Conservation (phyloP, 1,284 basidiomycete species). For the Erythrobasidium hasegawianum region DNA sequence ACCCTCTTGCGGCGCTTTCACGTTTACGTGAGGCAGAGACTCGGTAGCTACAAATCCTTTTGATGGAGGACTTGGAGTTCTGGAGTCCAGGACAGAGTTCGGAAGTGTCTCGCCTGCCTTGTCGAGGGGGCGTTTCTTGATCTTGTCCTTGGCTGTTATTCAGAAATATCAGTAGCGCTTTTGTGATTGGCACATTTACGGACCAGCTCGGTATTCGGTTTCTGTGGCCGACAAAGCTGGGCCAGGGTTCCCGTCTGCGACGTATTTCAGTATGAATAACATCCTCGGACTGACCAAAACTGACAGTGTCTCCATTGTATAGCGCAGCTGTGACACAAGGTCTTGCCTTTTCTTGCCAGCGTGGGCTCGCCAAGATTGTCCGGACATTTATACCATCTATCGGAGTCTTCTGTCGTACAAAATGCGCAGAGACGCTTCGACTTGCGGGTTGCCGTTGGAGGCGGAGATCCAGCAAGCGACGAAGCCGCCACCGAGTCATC, state of each 20-base stretch:
- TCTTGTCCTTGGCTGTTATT: slow-evolving; percentile 14
- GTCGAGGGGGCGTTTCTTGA: background rate
- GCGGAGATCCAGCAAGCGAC: slow-evolving; percentile 31
- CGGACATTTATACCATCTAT: slow-evolving; percentile 43
- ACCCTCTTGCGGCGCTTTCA: background rate
- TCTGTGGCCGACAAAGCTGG: slow-evolving; percentile 2
- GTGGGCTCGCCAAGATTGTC: slow-evolving; percentile 35
- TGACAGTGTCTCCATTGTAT: slow-evolving; percentile 44
- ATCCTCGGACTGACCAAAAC: background rate
- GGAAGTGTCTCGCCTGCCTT: too few species aligned
- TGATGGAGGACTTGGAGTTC: background rate
- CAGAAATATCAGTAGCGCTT: background rate
- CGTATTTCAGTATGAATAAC: background rate
- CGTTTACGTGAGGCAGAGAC: background rate
- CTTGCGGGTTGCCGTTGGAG: slow-evolving; percentile 22
- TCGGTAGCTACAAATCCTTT: background rate
- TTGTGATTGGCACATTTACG: background rate
- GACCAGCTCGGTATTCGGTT: slow-evolving; percentile 9
- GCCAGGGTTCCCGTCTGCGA: slow-evolving; percentile 40
- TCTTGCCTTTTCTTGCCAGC: slow-evolving; percentile 11
- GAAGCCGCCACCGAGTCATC: slow-evolving; percentile 37
- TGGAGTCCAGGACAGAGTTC: background rate
- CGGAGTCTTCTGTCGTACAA: slow-evolving; percentile 35
- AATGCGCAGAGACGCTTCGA: slow-evolving; percentile 40
- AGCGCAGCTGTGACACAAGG: slow-evolving; percentile 43